Base-by-base conservation (phyloP, 306 rosid genomes). In the Glycine tomentella region DNA sequence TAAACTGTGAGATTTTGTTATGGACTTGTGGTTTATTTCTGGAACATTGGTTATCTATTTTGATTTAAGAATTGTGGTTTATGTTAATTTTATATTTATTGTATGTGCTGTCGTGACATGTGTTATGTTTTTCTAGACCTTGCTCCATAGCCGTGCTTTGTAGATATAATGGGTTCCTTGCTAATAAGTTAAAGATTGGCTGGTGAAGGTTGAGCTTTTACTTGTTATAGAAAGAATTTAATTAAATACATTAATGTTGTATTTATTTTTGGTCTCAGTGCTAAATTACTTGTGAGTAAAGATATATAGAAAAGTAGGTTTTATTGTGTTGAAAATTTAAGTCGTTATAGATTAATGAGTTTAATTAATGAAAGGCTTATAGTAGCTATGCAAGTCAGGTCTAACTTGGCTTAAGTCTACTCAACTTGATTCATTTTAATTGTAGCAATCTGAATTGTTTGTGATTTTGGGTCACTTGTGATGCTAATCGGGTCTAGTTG, bases 401-500 rank as follows among this genome's bases (percentile, higher is more conserved):
- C 36, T 8, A 4, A 67, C 8, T 45, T 69, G 16, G 10, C 42
- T 69, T 45, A 46, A 46, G 56, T 45, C 2, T 12, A 5, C n/a
- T 16, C n/a, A 44, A 8, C 31, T 14, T 0, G 3, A 34, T 11
- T 50, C 14, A 0, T 17, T 65, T 72, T 9, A 7, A 50, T 59
- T 58, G 46, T 50, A 34, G 9, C 50, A 66, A 51, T 72, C 65
- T 34, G 14, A 57, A 11, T 59, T 62, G 15, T 58, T 75, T 66
- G 52, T 65, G 15, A 58, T 77, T 68, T 77, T 59, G 13, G 64
- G 67, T 64, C 3, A 75, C 48, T n/a, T 61, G 74, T 69, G 42
- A 68, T 74, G 40, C 38, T 72, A 48, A 57, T 69, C 58, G 63
- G 53, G 76, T 76, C 11, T 64, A 10, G 51, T 70, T 81, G 86